Evolutionary conservation across 441 rosid species (phyloP).

Genomic region (Breynia disticha): DNA sequence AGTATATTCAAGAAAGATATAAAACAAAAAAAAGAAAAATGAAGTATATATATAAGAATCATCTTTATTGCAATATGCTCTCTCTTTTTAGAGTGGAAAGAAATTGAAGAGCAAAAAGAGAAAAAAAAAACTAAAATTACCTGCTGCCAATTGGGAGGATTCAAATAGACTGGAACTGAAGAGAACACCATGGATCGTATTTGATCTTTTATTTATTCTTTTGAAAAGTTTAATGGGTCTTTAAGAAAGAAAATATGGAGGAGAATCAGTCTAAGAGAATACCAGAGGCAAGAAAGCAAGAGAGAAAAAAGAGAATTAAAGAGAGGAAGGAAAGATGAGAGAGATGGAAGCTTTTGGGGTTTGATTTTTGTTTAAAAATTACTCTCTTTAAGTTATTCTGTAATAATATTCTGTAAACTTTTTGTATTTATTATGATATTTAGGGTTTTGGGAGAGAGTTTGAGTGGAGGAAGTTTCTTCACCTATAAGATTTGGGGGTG

Average conservation of each 20-base stretch:
- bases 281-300: constrained; percentile 41
- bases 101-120: constrained; percentile 12
- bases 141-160: constrained; percentile 96
- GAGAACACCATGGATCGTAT: constrained; percentile 67
- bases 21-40: constrained; percentile 17
- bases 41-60: constrained; percentile 24
- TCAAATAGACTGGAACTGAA: constrained; percentile 90
- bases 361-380: too few relatives aligned
- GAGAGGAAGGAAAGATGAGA: constrained; percentile 18
- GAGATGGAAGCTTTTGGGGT: constrained; percentile 22
- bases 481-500: constrained; percentile 29
- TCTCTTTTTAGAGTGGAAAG: constrained; percentile 15
- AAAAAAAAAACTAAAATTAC: constrained; percentile 28
- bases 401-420: constrained; percentile 12
- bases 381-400: constrained; percentile 8
- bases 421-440: constrained; percentile 32
- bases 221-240: constrained; percentile 45
- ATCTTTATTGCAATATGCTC: constrained; percentile 20
- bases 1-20: constrained; percentile 22
- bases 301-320: constrained; percentile 33
- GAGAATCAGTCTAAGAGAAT: constrained; percentile 46
- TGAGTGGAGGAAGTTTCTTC: constrained; percentile 33
- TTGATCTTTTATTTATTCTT: constrained; percentile 26
- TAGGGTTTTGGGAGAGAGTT: constrained; percentile 35
- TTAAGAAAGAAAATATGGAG: constrained; percentile 39